A percentile compares a stretch with the other conserved stretches of the same genome.
Conservation (phyloP, 2,329 filamentous ascomycete genomes). For the Colletotrichum sp. region DNA sequence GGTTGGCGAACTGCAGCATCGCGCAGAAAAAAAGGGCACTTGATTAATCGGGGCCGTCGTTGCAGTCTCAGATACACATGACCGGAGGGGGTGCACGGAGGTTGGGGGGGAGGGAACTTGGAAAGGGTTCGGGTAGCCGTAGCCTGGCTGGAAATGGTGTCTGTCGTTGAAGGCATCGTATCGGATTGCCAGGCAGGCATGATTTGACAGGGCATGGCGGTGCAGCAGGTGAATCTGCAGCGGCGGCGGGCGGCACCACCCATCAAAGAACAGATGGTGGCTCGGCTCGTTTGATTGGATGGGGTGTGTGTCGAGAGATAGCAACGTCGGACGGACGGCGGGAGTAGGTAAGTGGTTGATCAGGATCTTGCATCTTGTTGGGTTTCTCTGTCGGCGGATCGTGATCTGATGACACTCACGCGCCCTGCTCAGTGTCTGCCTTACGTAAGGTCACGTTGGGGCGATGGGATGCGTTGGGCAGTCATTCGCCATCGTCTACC, state of each 20-base stretch:
- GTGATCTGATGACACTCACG: background rate
- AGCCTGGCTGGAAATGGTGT: background rate
- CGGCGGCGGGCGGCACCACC: background rate
- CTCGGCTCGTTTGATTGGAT: background rate
- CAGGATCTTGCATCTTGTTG: background rate
- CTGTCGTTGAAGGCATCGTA: background rate
- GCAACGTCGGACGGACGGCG: background rate
- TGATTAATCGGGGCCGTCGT: background rate
- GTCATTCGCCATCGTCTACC: background rate
- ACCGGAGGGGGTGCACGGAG: background rate
- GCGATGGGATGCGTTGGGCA: background rate
- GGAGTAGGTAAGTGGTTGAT: background rate
- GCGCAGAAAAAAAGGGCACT: background rate
- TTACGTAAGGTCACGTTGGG: background rate
- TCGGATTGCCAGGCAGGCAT: background rate
- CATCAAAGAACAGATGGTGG: background rate
- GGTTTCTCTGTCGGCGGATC: background rate
- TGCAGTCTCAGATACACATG: constrained; percentile 13
- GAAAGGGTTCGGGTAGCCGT: background rate
- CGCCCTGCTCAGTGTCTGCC: background rate
- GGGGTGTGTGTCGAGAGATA: background rate
- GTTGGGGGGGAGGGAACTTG: background rate
- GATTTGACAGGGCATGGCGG: background rate
- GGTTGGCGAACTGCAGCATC: constrained; percentile 11
- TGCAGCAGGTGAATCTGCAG: background rate